These are phyloP conservation scores for Coffea eugenioides DNA, from an alignment of 257 asterid species.

Conservation along the genomic window DNA sequence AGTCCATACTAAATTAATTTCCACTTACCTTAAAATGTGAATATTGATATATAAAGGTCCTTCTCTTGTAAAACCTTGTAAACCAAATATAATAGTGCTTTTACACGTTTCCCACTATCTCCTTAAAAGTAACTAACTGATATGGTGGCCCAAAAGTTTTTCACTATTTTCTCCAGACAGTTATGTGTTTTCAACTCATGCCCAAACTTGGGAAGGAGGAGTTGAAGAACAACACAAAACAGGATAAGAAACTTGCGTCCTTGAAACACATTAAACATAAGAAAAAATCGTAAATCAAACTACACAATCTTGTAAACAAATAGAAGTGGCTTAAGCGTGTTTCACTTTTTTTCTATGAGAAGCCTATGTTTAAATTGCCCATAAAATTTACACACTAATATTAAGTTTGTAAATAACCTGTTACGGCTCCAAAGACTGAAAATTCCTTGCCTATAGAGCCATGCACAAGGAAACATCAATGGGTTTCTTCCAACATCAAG, in stretches of 20 bases:
- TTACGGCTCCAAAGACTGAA: conserved; percentile 33
- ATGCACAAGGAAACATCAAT: conserved; percentile 26
- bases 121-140: background rate
- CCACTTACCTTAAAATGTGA: background rate
- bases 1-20: background rate
- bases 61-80: too few relatives aligned
- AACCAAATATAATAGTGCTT: background rate
- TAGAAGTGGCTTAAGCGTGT: too few relatives aligned
- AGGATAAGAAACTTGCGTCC: background rate
- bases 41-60: background rate
- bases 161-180: background rate
- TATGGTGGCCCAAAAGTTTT: background rate
- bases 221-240: background rate
- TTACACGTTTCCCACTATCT: background rate
- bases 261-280: background rate
- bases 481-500: conserved; percentile 40
- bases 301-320: background rate
- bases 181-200: background rate
- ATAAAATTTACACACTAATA: background rate
- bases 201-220: background rate
- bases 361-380: background rate
- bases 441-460: conserved; percentile 36
- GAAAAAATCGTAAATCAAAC: background rate
- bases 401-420: conserved; percentile 15
- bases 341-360: too few relatives aligned